Conservation (phyloP, 208 protist species). For the Acanthamoeba triangularis region DNA sequence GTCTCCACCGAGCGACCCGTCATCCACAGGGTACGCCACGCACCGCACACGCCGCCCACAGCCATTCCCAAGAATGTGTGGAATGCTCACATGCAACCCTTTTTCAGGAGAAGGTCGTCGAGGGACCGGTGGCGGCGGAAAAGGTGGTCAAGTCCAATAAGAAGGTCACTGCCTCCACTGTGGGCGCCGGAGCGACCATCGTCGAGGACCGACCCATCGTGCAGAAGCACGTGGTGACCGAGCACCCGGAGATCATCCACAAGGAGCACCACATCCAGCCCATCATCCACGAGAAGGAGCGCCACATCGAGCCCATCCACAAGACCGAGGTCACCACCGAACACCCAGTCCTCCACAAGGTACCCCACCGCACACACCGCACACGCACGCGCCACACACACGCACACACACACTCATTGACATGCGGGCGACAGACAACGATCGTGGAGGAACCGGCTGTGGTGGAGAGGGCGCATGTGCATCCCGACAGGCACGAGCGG, state of each 20-base stretch:
- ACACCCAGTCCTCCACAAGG: neutral
- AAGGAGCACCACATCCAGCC: constrained; percentile 37
- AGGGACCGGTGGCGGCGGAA: neutral
- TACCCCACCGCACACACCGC: neutral
- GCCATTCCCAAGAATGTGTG: no score
- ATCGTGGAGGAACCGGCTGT: constrained; percentile 9
- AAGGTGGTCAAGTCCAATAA: neutral
- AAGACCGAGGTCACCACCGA: constrained; percentile 35
- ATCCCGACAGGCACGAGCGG: neutral
- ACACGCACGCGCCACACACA: neutral
- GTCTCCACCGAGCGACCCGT: constrained; percentile 12
- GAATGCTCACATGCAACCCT: neutral
- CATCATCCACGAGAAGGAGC: constrained; percentile 32
- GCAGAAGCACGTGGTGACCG: constrained; percentile 9
- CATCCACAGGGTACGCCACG: neutral
- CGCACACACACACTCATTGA: no score
- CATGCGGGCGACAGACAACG: no score
- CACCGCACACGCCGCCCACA: neutral
- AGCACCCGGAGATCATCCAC: constrained; percentile 21
- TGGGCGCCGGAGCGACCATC: neutral
- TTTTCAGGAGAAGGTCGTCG: neutral
- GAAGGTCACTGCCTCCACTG: neutral
- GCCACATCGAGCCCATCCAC: constrained; percentile 19
- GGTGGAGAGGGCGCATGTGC: neutral
- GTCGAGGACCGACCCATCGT: constrained; percentile 13